A percentile compares a stretch with the other conserved stretches of the same genome.
Conservation (phyloP, 192 early-diverging fungal species). For the Backusella morwellensis region DNA sequence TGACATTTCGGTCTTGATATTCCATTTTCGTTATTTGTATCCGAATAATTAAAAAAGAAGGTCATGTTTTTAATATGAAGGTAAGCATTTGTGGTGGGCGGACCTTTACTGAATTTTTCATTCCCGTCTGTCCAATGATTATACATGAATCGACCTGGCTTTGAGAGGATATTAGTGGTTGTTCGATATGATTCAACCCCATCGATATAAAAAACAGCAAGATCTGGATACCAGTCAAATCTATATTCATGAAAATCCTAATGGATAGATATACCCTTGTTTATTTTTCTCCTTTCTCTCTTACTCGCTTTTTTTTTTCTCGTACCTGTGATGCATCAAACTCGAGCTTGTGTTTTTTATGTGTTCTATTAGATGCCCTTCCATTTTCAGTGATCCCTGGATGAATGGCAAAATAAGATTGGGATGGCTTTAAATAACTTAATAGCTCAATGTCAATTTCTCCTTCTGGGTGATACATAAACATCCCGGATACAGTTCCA, state of each 20-base stretch:
- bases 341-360: conserved; percentile 2
- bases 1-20: conserved; percentile 3
- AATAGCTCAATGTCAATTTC: conserved; percentile 31
- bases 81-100: conserved; percentile 9
- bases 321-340: conserved; percentile 19
- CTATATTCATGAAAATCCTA: conserved; percentile 32
- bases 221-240: conserved; percentile 28
- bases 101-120: conserved; percentile 20
- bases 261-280: background rate
- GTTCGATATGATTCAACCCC: background rate
- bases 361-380: conserved; percentile 11
- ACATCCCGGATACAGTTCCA: conserved; percentile 24
- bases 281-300: background rate
- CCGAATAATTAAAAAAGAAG: conserved; percentile 6
- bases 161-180: conserved; percentile 17
- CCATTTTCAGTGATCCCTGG: conserved; percentile 18
- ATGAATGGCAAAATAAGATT: conserved; percentile 29
- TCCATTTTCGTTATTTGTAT: background rate
- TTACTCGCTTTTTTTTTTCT: background rate
- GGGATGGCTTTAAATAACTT: conserved; percentile 10
- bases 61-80: conserved; percentile 6
- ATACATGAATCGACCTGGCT: conserved; percentile 18
- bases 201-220: conserved; percentile 18
- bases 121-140: conserved; percentile 35
- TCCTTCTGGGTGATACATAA: conserved; percentile 2